Evolutionary conservation across 169 alveolate genomes (phyloP), one percentile per base, ranked within the genome.

Genomic region (Eimeria praecox): DNA sequence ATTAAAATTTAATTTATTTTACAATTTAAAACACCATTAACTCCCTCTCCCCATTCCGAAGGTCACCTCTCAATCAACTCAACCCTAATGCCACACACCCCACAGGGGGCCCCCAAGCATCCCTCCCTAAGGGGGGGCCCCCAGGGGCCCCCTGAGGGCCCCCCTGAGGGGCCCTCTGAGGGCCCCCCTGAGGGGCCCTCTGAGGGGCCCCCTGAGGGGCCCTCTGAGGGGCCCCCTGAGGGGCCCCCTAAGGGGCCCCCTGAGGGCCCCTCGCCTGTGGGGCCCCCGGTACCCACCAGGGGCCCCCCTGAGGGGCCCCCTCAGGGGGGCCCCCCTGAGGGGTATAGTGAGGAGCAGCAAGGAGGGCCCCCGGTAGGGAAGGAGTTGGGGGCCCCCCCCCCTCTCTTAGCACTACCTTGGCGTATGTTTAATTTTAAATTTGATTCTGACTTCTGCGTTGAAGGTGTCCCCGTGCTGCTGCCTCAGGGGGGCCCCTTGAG

Each of bases 341-440:
- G 75, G 9, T 9, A 22, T 4, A 22, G 14, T 30, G 3, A 30
- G 35, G 75, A 30, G 33, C 40, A 14, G 40, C 75, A 10, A 22
- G 0, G 75, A 22, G 75, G 75, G 75, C 40, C 75, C 75, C 75
- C 75, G 40, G 14, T 4, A 8, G 30, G 75, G 75, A 30, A 2
- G 27, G 20, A 8, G 5, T 12, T 49, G 56, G 56, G 56, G 56
- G 56, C 56, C 56, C 56, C 33, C 75, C 9, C 30, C 27, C 91
- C 91, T 66, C 91, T 52, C 8, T 49, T 83, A 27, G 91, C 91
- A 3, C 66, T 83, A 14, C 75, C 66, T 30, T 83, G 91, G 91
- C 54, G 73, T 33, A 22, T n/a, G 1, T 83, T 83, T 52, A 49
- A 83, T 35, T 83, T 49, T 30, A 42, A 54, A 1, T 83, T 38